Evolutionary conservation across 495 filamentous ascomycete species (phyloP), one percentile per base, ranked within the genome.

Genomic region (Penicillium herquei): DNA sequence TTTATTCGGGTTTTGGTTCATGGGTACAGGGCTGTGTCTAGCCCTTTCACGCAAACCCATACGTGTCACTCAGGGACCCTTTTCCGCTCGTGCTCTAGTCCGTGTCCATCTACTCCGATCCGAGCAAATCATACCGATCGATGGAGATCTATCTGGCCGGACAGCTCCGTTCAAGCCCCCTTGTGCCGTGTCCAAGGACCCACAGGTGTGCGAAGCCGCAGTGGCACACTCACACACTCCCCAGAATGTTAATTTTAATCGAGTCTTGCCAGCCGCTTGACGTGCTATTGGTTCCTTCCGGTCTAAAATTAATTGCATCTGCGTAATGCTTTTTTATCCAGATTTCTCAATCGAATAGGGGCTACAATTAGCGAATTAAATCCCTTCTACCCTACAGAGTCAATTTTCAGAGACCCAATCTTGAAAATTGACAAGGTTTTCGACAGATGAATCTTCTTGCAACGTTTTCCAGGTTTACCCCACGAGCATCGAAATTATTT

Each of bases 51-150:
- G 21, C 21, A 26, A 26, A 1, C 21, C 21, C 21, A 26, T 4
- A 4, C 4, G 21, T 26, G 21, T 26, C 21, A 26, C 21, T 26
- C n/a, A 26, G 21, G 21, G 26, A 46, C 43, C 43, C 43, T 46
- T 46, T 46, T 6, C 43, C 43, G 1, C 14, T 46, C 43, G 26
- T 33, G 43, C 26, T 46, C 43, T 46, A 46, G 43, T 26, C 31
- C 26, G 26, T 31, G 13, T 13, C 26, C 21, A 16, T 32, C 26
- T n/a, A 26, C 9, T 16, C 13, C 26, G 43, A 30, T 46, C 43
- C 30, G 21, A 7, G 43, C 43, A 46, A 33, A 46, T 46, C 43
- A 46, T 26, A 46, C 43, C 43, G 43, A 46, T 46, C 43, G 43
- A 46, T 46, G 43, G 31, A 46, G 43, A 46, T 33, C 26, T 31